Conservation (phyloP, 768 basidiomycete species). For the Mycena crocata region DNA sequence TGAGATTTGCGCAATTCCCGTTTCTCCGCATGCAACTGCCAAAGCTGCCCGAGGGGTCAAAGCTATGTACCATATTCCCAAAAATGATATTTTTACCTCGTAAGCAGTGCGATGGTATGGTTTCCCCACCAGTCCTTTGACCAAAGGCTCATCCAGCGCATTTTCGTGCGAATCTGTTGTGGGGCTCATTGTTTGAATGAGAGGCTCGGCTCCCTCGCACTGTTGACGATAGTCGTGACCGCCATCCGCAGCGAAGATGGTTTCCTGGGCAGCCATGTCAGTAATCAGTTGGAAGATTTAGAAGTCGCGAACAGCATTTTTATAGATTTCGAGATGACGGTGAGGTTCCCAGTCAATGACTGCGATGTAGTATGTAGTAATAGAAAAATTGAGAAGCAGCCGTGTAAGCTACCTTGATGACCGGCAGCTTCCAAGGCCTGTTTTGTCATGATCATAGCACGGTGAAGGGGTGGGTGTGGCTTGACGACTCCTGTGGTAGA, state of each 20-base stretch:
- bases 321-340: slow-evolving; percentile 63
- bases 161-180: slow-evolving; percentile 35
- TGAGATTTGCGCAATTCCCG: slow-evolving; percentile 66
- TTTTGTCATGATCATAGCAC: slow-evolving; percentile 62
- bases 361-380: slow-evolving; percentile 34
- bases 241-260: slow-evolving; percentile 63
- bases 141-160: slow-evolving; percentile 55
- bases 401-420: slow-evolving; percentile 51
- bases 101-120: slow-evolving; percentile 52
- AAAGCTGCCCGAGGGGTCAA: slow-evolving; percentile 60
- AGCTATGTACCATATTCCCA: neutral
- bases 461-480: slow-evolving; percentile 63
- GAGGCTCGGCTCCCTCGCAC: slow-evolving; percentile 65
- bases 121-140: slow-evolving; percentile 58
- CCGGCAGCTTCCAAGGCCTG: slow-evolving; percentile 60
- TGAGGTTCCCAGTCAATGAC: slow-evolving; percentile 76
- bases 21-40: slow-evolving; percentile 70
- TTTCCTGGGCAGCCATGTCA: slow-evolving; percentile 48
- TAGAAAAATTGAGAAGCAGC: neutral
- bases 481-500: slow-evolving; percentile 46
- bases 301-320: slow-evolving; percentile 48
- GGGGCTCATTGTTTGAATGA: slow-evolving; percentile 66
- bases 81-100: slow-evolving; percentile 48
- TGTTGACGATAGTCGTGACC: slow-evolving; percentile 59
- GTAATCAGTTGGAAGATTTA: neutral